Evolutionary conservation across 306 rosid genomes (phyloP).

Genomic region (Myrica gale): DNA sequence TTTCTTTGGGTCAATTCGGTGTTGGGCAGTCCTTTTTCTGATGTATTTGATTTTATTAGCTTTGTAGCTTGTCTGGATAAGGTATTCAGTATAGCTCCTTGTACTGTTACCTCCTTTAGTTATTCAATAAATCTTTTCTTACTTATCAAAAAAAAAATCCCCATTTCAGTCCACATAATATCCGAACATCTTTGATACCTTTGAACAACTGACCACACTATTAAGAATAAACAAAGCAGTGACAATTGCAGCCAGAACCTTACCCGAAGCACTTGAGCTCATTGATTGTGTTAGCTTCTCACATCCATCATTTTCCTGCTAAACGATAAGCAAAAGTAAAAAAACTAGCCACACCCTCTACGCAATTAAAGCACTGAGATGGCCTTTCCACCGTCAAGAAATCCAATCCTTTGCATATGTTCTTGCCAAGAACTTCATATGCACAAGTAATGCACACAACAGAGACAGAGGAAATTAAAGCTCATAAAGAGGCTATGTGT

Average conservation of each 20-base stretch:
- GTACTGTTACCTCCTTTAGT: too few relatives aligned
- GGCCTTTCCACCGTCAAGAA: too few relatives aligned
- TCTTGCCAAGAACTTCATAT: neutral
- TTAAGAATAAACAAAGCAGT: neutral
- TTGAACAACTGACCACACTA: neutral
- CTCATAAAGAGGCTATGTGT: neutral
- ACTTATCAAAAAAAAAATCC: too few relatives aligned
- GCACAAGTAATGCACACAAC: neutral
- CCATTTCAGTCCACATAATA: neutral
- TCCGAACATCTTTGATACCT: neutral
- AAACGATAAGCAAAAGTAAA: constrained; percentile 27
- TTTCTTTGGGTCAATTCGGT: too few relatives aligned
- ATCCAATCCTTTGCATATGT: too few relatives aligned
- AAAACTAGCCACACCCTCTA: constrained; percentile 1
- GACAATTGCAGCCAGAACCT: constrained; percentile 32
- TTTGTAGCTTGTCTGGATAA: too few relatives aligned
- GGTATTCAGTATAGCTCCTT: too few relatives aligned
- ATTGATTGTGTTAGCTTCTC: constrained; percentile 40
- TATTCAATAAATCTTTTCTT: too few relatives aligned
- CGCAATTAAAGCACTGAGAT: neutral
- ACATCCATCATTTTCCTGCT: constrained; percentile 51
- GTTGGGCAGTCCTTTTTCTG: too few relatives aligned
- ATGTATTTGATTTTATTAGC: too few relatives aligned
- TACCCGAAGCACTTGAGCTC: constrained; percentile 40
- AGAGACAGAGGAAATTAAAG: neutral